A percentile compares a stretch with the other conserved stretches of the same genome.
Evolutionary conservation across 768 basidiomycete species (phyloP).

Genomic region (Erythrobasidium yunnanense): DNA sequence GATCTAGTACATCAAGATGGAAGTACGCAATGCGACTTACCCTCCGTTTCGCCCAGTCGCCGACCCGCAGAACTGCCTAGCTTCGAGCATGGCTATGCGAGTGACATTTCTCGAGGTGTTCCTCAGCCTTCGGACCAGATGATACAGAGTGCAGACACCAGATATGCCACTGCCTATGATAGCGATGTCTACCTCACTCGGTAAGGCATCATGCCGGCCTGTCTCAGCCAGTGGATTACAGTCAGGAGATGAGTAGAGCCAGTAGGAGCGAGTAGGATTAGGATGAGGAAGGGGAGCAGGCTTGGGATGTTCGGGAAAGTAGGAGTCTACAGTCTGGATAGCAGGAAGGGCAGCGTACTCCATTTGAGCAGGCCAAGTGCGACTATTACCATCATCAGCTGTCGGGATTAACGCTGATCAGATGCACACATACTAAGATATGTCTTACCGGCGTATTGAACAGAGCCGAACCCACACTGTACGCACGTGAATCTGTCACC

Average conservation of each 20-base stretch:
- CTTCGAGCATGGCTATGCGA: constrained; percentile 60
- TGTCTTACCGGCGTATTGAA: too few relatives aligned
- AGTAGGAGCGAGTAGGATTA: constrained; percentile 63
- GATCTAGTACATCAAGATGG: too few relatives aligned
- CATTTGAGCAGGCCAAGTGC: neutral
- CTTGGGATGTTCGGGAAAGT: neutral
- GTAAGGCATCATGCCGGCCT: constrained; percentile 57
- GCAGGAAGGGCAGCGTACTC: constrained; percentile 1
- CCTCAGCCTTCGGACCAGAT: constrained; percentile 46
- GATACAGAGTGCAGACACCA: constrained; percentile 63
- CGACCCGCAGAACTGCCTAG: constrained; percentile 61
- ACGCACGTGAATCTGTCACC: too few relatives aligned
- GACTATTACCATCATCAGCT: too few relatives aligned
- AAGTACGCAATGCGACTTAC: constrained; percentile 44
- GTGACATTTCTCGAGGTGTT: constrained; percentile 41
- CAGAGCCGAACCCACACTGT: too few relatives aligned
- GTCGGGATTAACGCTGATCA: too few relatives aligned
- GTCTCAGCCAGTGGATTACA: constrained; percentile 55
- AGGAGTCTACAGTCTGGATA: neutral
- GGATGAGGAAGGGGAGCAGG: constrained; percentile 48
- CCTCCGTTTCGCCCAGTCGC: constrained; percentile 34
- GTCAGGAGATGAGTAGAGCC: constrained; percentile 50
- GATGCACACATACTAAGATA: too few relatives aligned
- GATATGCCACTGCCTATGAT: constrained; percentile 73
- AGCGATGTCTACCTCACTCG: constrained; percentile 56